Conservation (phyloP, 805 yeast genomes). For the Metschnikowia rubicola region DNA sequence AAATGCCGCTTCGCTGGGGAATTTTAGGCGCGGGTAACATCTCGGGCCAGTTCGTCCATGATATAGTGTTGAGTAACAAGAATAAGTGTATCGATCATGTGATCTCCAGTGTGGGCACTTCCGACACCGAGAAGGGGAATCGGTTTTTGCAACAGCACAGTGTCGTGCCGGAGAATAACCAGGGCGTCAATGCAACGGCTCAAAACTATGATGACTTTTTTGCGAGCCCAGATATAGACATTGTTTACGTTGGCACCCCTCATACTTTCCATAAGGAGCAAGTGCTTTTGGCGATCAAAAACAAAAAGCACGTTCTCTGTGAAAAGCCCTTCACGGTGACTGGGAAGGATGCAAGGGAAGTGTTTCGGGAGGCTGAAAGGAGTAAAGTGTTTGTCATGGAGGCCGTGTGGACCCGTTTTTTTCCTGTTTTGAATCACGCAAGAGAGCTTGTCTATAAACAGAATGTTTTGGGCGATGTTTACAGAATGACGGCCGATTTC, state of each 20-base stretch:
- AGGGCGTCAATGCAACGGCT: slow-evolving; percentile 22
- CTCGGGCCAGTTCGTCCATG: slow-evolving; percentile 43
- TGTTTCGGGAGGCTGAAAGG: slow-evolving; percentile 41
- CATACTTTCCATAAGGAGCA: slow-evolving; percentile 50
- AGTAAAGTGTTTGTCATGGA: slow-evolving; percentile 52
- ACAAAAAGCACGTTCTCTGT: slow-evolving; percentile 49
- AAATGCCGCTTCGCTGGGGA: slow-evolving; percentile 39
- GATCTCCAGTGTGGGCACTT: slow-evolving; percentile 39
- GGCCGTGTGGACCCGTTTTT: slow-evolving; percentile 56
- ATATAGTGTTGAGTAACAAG: slow-evolving; percentile 27
- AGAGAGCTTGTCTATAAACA: slow-evolving; percentile 37
- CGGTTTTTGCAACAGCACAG: slow-evolving; percentile 25
- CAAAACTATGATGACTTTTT: slow-evolving; percentile 44
- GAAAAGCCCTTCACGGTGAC: slow-evolving; percentile 56
- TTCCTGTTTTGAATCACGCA: slow-evolving; percentile 42
- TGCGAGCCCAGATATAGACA: slow-evolving; percentile 40
- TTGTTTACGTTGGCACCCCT: slow-evolving; percentile 55
- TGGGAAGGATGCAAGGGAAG: slow-evolving; percentile 38
- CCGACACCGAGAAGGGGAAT: slow-evolving; percentile 33
- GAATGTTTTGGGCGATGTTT: slow-evolving; percentile 44
- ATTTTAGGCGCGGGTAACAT: slow-evolving; percentile 50
- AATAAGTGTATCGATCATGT: slow-evolving; percentile 27
- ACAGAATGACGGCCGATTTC: slow-evolving; percentile 43
- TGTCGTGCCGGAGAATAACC: slow-evolving; percentile 20
- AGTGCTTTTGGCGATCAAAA: slow-evolving; percentile 38